Evolutionary conservation across 768 basidiomycete genomes (phyloP), one percentile per base, ranked within the genome.

Genomic region (Tulasnella sp.): DNA sequence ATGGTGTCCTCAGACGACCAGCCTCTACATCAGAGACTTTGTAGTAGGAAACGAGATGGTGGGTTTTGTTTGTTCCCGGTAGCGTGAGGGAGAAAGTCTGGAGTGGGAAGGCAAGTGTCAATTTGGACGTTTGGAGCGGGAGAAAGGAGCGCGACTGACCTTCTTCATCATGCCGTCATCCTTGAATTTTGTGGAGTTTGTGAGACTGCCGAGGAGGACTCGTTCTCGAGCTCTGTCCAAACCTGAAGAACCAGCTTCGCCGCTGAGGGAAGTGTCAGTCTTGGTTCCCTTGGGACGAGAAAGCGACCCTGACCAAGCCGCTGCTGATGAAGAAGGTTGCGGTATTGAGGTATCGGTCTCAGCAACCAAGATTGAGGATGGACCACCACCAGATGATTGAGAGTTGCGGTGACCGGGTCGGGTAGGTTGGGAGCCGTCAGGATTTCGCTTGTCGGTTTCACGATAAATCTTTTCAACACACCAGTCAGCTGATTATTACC

Each of bases 41-140:
- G 71, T 95, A 96, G 69, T 96, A 96, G 4, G 89, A 91, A 45
- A 96, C 86, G 49, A 95, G 74, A 64, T 95, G 92, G 61, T 95
- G 90, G 25, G 49, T 51, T 15, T 51, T 42, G 1, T 87, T 74
- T 31, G 83, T 83, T 22, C 86, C 87, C 49, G 73, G 73, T 53
- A 91, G 88, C 19, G 80, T 80, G 50, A 95, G 70, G 9, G 91
- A 93, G 64, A 95, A 91, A 7, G 91, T 93, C 90, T 93, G 63
- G 37, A 15, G 32, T 10, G 39, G 12, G 27, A 33, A n/a, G 24
- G 29, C 16, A 45, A 29, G n/a, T 12, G 8, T n/a, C 27, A 24
- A 7, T 25, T 28, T 41, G 29, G 42, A 12, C 31, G 25, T 22
- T 13, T 13, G 51, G 24, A 6, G 24, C 2, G 37, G 19, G 15